A percentile compares a stretch with the other conserved stretches of the same genome.
Conservation (phyloP, 2,329 filamentous ascomycete genomes). For the Trichophaea hybrida region DNA sequence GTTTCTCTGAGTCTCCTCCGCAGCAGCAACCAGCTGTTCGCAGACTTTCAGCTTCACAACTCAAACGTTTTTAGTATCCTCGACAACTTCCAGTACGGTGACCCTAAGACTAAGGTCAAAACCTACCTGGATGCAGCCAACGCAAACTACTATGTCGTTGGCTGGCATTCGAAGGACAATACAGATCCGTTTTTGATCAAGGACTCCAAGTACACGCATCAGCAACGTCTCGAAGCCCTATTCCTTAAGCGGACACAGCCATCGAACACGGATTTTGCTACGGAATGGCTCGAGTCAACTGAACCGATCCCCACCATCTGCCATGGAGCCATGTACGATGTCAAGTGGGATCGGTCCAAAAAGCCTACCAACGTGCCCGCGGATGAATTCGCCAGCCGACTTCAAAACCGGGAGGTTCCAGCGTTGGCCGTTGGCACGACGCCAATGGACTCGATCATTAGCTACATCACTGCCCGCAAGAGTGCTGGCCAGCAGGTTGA, state of each 20-base stretch:
- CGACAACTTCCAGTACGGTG: conserved; percentile 32
- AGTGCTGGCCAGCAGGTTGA: conserved; percentile 10
- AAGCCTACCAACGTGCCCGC: conserved; percentile 24
- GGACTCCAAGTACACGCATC: neutral
- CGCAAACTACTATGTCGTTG: conserved; percentile 33
- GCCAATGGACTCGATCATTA: conserved; percentile 32
- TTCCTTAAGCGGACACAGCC: conserved; percentile 27
- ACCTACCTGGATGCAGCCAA: conserved; percentile 27
- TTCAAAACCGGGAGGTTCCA: conserved; percentile 18
- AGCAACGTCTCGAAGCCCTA: conserved; percentile 17
- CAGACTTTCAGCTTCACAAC: conserved; percentile 34
- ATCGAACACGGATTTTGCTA: neutral
- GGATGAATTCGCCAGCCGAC: neutral
- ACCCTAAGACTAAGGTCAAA: conserved; percentile 5
- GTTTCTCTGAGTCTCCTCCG: conserved; percentile 19
- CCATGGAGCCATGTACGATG: conserved; percentile 33
- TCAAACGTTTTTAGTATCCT: conserved; percentile 34
- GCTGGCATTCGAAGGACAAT: conserved; percentile 31
- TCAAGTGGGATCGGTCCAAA: conserved; percentile 29
- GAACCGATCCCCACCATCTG: conserved; percentile 25
- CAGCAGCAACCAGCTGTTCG: conserved; percentile 32
- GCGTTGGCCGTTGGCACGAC: conserved; percentile 33
- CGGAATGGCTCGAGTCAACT: conserved; percentile 8
- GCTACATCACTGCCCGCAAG: conserved; percentile 29
- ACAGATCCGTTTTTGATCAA: conserved; percentile 18